These are phyloP conservation scores for Cornus controversa DNA, from an alignment of 148 eudicot species.

Conservation along the genomic window DNA sequence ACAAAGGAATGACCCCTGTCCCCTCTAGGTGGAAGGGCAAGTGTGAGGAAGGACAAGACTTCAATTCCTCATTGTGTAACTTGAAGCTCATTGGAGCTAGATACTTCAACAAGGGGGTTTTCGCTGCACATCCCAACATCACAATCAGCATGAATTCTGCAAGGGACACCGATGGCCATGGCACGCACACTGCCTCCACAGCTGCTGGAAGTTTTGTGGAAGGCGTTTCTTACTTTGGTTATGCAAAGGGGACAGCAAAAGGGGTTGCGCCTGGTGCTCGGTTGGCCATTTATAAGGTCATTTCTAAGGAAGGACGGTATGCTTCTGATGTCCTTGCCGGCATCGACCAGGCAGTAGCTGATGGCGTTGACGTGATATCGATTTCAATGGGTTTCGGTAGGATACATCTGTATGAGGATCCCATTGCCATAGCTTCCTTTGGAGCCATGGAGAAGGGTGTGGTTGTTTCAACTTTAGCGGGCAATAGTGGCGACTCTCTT, in stretches of 20 bases:
- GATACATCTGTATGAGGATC: constrained; percentile 13
- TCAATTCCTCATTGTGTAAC: constrained; percentile 45
- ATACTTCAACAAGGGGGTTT: constrained; percentile 42
- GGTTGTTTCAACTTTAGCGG: constrained; percentile 33
- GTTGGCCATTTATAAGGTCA: constrained; percentile 31
- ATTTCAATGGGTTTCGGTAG: constrained; percentile 24
- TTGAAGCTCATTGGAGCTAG: constrained; percentile 47
- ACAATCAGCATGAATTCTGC: constrained; percentile 28
- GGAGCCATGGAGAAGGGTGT: constrained; percentile 40
- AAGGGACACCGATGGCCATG: constrained; percentile 50
- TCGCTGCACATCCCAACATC: constrained; percentile 26
- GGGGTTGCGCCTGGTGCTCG: constrained; percentile 38
- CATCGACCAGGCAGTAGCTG: constrained; percentile 30
- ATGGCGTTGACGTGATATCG: constrained; percentile 38
- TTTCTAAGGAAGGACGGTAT: constrained; percentile 15
- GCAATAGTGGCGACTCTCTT: constrained; percentile 23
- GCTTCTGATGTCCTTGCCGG: constrained; percentile 27
- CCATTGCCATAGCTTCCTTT: constrained; percentile 32
- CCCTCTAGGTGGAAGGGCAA: constrained; percentile 47
- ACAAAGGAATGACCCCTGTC: constrained; percentile 32
- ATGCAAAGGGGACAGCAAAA: constrained; percentile 27
- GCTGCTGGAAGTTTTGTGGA: constrained; percentile 38
- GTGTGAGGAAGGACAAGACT: constrained; percentile 41
- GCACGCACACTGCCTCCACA: constrained; percentile 49
- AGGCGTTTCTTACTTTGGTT: constrained; percentile 23